Percentiles rank a stretch among this genome's conserved stretches.
These are phyloP conservation scores for Podosphaera leucotricha DNA, from an alignment of 2,329 filamentous ascomycete genomes.

Conservation along the genomic window DNA sequence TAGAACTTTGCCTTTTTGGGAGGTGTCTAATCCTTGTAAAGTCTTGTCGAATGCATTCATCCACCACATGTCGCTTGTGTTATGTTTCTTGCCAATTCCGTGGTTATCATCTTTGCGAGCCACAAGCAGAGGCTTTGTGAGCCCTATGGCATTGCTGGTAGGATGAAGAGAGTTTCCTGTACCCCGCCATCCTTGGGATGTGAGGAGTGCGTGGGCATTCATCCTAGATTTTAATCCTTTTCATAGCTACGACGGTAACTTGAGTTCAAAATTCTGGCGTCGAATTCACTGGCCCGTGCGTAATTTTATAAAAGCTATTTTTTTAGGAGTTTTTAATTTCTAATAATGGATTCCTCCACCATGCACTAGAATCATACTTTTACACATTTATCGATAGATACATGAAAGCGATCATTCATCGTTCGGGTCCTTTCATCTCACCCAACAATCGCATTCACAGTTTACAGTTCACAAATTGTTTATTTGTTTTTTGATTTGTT, in stretches of 20 bases:
- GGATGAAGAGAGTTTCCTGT: slow-evolving; percentile 71
- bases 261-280: neutral
- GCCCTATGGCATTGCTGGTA: slow-evolving; percentile 45
- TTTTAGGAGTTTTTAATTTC: no score
- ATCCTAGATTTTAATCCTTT: slow-evolving; percentile 24
- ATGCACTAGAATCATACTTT: no score
- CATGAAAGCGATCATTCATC: no score
- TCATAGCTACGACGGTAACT: neutral
- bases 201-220: slow-evolving; percentile 66
- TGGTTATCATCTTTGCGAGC: slow-evolving; percentile 60
- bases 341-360: no score
- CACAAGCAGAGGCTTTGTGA: slow-evolving; percentile 63
- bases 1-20: slow-evolving; percentile 28
- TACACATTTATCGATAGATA: no score
- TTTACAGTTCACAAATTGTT: no score
- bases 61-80: slow-evolving; percentile 77
- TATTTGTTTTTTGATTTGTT: no score
- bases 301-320: no score
- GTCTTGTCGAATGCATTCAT: slow-evolving; percentile 82
- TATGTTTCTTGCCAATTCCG: slow-evolving; percentile 52
- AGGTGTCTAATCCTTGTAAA: slow-evolving; percentile 52
- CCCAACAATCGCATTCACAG: no score
- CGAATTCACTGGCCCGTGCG: neutral
- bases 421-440: no score
- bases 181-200: slow-evolving; percentile 74